Base-by-base conservation (phyloP, 164 flowering plant genomes). In the Paratinospora sagittata region DNA sequence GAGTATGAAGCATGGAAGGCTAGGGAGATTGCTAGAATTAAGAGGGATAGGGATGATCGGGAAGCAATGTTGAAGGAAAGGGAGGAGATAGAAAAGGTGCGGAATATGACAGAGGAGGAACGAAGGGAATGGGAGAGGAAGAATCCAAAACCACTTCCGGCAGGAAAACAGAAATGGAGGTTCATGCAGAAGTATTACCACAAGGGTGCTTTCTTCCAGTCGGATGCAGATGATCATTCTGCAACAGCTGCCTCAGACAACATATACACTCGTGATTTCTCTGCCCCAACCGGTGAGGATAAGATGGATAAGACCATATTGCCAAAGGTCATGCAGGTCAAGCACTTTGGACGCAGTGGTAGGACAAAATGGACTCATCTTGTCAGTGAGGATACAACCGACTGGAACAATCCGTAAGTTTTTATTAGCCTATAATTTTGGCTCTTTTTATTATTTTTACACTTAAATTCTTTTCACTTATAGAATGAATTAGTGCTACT, bases 101-200 rank as follows among this genome's bases (percentile, higher is more conserved):
- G 97, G 71, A 89, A 86, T 71, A 93, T 93, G 97, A 90, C 96
- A 0, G 94, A 90, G 85, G 96, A 90, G 70, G 98, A 93, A 78
- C 75, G 96, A 74, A 88, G 90, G 57, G 94, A 90, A 72, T 93
- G 96, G 96, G 97, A 93, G 82, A 85, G 94, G 84, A 91, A 81
- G 87, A 91, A 91, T 76, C 96, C 94, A 0, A 93, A 87, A 70
- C 80, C 89, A 19, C 78, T 82, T 41, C n/a, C 84, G 3, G 69
- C 68, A 26, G 55, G 81, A 11, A 91, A 91, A 84, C 88, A 86
- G 79, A 93, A 93, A 74, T 90, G 97, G 98, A 87, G 82, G 82
- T 93, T 93, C 73, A 93, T 93, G 98, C 97, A 93, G 87, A 93
- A 91, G 73, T 93, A 91, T 69, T 93, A 81, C 78, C 98, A 93